Conservation (phyloP, 2,329 filamentous ascomycete species). For the Alternaria arborescens region DNA sequence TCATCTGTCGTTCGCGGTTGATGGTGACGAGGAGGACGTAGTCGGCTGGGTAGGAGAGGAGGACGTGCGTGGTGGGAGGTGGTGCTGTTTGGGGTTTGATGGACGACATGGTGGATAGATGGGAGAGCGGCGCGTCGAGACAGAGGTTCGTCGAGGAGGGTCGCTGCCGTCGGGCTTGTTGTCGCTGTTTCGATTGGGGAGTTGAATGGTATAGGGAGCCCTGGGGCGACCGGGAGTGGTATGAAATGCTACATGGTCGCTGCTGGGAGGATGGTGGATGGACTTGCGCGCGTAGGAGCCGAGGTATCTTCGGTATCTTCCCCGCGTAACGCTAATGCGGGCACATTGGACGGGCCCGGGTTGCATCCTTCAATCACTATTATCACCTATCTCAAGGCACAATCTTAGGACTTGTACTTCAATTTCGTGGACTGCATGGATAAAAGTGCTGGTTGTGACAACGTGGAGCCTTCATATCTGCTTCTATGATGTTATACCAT, state of each 20-base stretch:
- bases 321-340: conserved; percentile 3
- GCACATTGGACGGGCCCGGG: no score
- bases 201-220: not conserved
- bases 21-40: conserved; percentile 63
- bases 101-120: conserved; percentile 32
- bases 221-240: not conserved
- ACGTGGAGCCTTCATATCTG: not conserved
- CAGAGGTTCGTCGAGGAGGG: not conserved
- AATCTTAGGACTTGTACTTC: not conserved
- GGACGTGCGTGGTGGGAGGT: conserved; percentile 44
- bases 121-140: not conserved
- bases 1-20: conserved; percentile 60
- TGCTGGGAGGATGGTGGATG: not conserved
- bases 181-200: not conserved
- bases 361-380: not conserved
- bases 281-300: conserved; percentile 5
- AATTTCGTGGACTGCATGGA: not conserved
- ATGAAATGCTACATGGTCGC: conserved; percentile 14
- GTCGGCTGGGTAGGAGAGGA: conserved; percentile 58
- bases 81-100: conserved; percentile 41
- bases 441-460: not conserved
- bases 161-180: not conserved
- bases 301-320: conserved; percentile 19
- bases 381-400: not conserved
- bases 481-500: not conserved